These are phyloP conservation scores for Linnemannia zychae DNA, from an alignment of 192 early-diverging fungal species.

Conservation along the genomic window DNA sequence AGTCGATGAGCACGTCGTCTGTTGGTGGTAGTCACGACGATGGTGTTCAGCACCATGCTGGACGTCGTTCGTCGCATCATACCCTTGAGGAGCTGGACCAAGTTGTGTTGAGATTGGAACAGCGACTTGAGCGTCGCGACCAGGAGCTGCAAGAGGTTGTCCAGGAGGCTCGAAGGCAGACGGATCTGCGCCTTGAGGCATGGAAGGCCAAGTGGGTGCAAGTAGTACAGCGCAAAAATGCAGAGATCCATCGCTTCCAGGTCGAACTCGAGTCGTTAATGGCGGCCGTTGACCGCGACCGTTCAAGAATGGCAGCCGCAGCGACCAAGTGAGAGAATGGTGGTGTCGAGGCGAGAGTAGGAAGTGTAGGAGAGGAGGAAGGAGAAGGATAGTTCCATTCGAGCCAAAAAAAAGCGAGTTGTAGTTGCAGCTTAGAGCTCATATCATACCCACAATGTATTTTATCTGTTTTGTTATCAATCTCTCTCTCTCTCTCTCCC, in stretches of 20 bases:
- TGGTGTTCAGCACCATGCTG: slow-evolving; percentile 3
- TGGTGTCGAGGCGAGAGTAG: neutral
- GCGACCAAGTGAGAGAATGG: slow-evolving; percentile 18
- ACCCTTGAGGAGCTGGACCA: slow-evolving; percentile 53
- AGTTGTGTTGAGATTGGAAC: slow-evolving; percentile 45
- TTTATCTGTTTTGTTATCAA: neutral
- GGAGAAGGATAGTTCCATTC: neutral
- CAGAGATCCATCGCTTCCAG: slow-evolving; percentile 54
- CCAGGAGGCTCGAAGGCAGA: slow-evolving; percentile 44
- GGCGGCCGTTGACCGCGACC: slow-evolving; percentile 49
- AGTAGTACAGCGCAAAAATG: slow-evolving; percentile 56
- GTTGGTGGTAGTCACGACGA: neutral
- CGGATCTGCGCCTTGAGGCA: slow-evolving; percentile 43
- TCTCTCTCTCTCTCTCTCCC: neutral
- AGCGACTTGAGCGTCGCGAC: slow-evolving; percentile 45
- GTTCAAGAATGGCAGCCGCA: slow-evolving; percentile 34
- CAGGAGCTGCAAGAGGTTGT: slow-evolving; percentile 55
- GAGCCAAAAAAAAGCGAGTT: neutral
- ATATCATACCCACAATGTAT: slow-evolving; percentile 1
- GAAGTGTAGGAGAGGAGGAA: neutral
- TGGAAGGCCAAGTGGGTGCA: slow-evolving; percentile 58
- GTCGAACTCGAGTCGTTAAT: slow-evolving; percentile 49
- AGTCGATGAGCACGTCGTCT: slow-evolving; percentile 17
- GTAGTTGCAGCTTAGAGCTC: neutral
- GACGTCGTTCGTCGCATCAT: slow-evolving; percentile 25